phyloP scores from a whole-genome alignment of 148 eudicot species.

The Camellia lanceoleosa region DNA sequence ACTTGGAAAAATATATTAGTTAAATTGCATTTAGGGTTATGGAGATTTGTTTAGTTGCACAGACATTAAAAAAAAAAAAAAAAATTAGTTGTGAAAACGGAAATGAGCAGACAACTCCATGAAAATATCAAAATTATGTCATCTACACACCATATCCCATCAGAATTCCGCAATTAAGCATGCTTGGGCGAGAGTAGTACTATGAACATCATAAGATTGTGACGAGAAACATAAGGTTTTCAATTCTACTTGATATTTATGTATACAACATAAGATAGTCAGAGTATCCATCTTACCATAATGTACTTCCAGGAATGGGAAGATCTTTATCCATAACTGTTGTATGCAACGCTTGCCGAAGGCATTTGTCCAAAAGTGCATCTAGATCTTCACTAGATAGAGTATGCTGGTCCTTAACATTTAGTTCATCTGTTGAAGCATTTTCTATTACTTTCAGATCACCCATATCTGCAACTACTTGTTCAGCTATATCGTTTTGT shows the following conservation, averaged over 20 bases:
- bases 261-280: background rate
- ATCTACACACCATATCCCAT: no score
- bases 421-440: slow-evolving; percentile 31
- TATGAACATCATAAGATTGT: background rate
- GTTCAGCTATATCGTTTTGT: slow-evolving; percentile 35
- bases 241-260: background rate
- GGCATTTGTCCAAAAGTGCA: slow-evolving; percentile 73
- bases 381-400: slow-evolving; percentile 71
- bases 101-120: no score
- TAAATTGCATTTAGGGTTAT: no score
- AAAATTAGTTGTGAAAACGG: no score
- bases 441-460: slow-evolving; percentile 49
- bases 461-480: slow-evolving; percentile 40
- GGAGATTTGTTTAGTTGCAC: no score
- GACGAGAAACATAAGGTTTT: slow-evolving; percentile 1
- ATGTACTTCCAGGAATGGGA: slow-evolving; percentile 88
- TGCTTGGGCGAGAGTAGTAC: no score
- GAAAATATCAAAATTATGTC: no score
- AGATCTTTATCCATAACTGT: slow-evolving; percentile 87
- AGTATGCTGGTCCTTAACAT: slow-evolving; percentile 45
- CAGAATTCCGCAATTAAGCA: no score
- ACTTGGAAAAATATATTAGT: no score
- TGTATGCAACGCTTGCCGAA: slow-evolving; percentile 90
- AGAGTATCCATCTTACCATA: slow-evolving; percentile 55
- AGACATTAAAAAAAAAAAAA: no score